These are phyloP conservation scores for Paralagenidium karlingii DNA, from an alignment of 352 stramenopile genomes.

Conservation along the genomic window DNA sequence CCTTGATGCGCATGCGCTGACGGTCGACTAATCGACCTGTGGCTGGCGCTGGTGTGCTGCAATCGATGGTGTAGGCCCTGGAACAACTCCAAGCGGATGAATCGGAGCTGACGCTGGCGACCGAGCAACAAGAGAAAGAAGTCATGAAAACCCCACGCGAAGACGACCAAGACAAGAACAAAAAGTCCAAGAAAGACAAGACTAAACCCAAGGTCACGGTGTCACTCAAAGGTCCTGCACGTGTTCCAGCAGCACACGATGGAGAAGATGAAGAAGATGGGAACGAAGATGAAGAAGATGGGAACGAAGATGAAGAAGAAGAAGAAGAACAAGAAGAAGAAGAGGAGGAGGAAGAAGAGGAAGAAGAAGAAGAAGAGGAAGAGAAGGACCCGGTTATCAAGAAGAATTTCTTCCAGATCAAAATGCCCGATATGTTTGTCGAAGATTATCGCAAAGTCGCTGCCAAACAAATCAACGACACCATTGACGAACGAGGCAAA, in stretches of 20 bases:
- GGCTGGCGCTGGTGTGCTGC: too few relatives aligned
- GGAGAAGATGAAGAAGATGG: conserved; percentile 11
- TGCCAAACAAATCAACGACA: conserved; percentile 16
- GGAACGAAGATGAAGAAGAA: conserved; percentile 6
- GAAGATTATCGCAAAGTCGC: conserved; percentile 29
- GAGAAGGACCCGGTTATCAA: conserved; percentile 2
- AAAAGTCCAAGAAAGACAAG: too few relatives aligned
- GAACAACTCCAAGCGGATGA: too few relatives aligned
- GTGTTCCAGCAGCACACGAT: conserved; percentile 2
- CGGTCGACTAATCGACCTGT: too few relatives aligned
- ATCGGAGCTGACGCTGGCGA: too few relatives aligned
- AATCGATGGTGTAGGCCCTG: too few relatives aligned
- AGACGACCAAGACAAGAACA: too few relatives aligned
- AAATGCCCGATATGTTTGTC: conserved; percentile 28
- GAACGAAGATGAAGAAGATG: conserved; percentile 9
- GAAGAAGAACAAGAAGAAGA: conserved; percentile 2
- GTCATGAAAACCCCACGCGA: conserved; percentile 15
- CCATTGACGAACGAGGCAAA: conserved; percentile 19
- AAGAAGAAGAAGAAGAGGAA: conserved; percentile 5
- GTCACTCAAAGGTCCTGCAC: too few relatives aligned
- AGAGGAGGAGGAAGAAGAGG: conserved; percentile 7
- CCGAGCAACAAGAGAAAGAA: conserved; percentile 16
- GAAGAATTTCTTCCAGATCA: conserved; percentile 28
- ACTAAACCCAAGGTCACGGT: too few relatives aligned
- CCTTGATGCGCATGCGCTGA: too few relatives aligned